Conservation (phyloP, 2,329 filamentous ascomycete genomes). For the Verticillium longisporum region DNA sequence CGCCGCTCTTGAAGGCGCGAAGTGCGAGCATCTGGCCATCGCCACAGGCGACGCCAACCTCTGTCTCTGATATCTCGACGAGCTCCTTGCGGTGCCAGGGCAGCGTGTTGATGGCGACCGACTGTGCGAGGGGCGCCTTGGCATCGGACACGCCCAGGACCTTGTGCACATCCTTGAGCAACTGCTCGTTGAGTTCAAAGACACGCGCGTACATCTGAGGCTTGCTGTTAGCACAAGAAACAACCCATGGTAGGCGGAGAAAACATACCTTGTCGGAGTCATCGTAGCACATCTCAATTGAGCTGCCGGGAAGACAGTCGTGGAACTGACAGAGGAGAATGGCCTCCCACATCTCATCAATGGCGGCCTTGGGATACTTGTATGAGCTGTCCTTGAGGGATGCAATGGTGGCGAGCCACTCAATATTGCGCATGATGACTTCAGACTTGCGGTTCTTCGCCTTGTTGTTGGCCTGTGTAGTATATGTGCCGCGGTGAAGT, state of each 20-base stretch:
- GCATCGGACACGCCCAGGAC: slow-evolving; percentile 56
- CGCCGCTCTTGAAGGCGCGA: slow-evolving; percentile 38
- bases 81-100: slow-evolving; percentile 78
- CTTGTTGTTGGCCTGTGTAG: slow-evolving; percentile 96
- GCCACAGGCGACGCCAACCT: slow-evolving; percentile 50
- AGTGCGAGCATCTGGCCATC: slow-evolving; percentile 45
- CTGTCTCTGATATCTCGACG: slow-evolving; percentile 51
- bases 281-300: slow-evolving; percentile 96
- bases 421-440: slow-evolving; percentile 77
- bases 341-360: slow-evolving; percentile 93
- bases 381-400: slow-evolving; percentile 67
- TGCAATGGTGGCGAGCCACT: slow-evolving; percentile 80
- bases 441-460: slow-evolving; percentile 85
- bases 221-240: neutral
- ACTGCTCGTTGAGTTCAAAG: slow-evolving; percentile 66
- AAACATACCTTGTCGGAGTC: slow-evolving; percentile 70
- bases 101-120: slow-evolving; percentile 73
- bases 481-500: slow-evolving; percentile 93
- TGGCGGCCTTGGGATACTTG: slow-evolving; percentile 87
- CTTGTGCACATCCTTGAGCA: slow-evolving; percentile 63
- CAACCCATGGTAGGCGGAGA: neutral
- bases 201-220: slow-evolving; percentile 69
- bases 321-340: slow-evolving; percentile 95
- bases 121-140: slow-evolving; percentile 33
- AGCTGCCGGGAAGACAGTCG: slow-evolving; percentile 90